Base-by-base conservation (phyloP, 2,329 filamentous ascomycete species). In the Erysiphe pulchra region DNA sequence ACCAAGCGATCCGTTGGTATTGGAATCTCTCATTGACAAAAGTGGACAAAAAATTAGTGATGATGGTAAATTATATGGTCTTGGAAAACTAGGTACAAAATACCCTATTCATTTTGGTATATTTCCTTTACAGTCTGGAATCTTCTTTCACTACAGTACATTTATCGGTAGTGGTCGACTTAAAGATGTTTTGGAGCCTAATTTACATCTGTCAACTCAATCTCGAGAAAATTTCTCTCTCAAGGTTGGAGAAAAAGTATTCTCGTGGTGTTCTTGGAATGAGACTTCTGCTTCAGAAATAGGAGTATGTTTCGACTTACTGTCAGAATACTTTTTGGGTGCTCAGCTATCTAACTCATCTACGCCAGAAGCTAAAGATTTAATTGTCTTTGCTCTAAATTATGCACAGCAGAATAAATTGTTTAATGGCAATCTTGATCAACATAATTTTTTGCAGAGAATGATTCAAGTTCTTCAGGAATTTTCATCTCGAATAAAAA, bases 51-150 rank as follows among this genome's bases (percentile, higher is more conserved):
- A 50, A 14, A 18, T 42, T 17, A 47, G 53, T 30, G 41, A 45
- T 4, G 50, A 51, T 5, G 49, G 43, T 39, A 70, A 65, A 49
- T 54, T 77, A n/a, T 51, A 56, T 11, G 71, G 73, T 1, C 59
- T 79, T 8, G 71, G 69, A 0, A 70, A 71, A 0, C 75, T 72
- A 54, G 74, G 74, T 1, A 72, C 70, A 1, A 63, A 66, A 20
- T 78, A 77, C 54, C 70, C 72, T 0, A 65, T 69, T 32, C 67
- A 78, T 53, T 79, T 79, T 49, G 72, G 77, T 41, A 57, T 72
- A 4, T 74, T 75, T 45, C 73, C 73, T 16, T 59, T 78, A 30
- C 66, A 69, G 36, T 53, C 57, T 7, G 67, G 67, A 2, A 64
- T 70, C 0, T 77, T 67, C 56, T 77, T 78, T 45, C 73, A 77